These are phyloP conservation scores for Trichoderma oligosporum DNA, from an alignment of 2,329 filamentous ascomycete genomes.

Conservation along the genomic window DNA sequence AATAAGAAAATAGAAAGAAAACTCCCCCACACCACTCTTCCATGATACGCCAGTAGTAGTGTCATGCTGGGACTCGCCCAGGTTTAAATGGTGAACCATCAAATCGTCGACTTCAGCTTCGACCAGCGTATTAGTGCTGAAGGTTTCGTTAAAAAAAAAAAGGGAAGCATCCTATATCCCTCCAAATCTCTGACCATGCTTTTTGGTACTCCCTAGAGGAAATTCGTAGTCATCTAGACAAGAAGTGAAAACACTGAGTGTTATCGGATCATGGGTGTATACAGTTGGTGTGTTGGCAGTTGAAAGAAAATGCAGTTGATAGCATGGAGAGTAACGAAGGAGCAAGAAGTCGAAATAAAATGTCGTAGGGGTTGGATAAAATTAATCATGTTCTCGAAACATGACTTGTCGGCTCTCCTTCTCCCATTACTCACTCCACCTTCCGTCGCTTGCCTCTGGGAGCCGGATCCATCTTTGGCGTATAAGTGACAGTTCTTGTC, in stretches of 20 bases:
- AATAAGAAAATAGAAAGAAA: slow-evolving; percentile 15
- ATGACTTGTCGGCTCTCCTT: not conserved
- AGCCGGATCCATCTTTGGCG: slow-evolving; percentile 78
- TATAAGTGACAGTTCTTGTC: slow-evolving; percentile 91
- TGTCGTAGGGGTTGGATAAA: slow-evolving; percentile 18
- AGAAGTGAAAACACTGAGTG: slow-evolving; percentile 18
- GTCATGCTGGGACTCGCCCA: slow-evolving; percentile 17
- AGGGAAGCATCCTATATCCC: not conserved
- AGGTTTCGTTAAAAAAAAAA: slow-evolving; percentile 17
- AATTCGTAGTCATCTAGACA: slow-evolving; percentile 13
- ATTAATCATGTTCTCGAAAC: not conserved
- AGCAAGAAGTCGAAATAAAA: not conserved
- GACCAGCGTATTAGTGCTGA: slow-evolving; percentile 22
- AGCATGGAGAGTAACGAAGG: not conserved
- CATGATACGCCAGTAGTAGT: slow-evolving; percentile 19
- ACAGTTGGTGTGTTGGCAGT: slow-evolving; percentile 15
- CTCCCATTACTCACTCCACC: slow-evolving; percentile 47
- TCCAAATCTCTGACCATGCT: slow-evolving; percentile 14
- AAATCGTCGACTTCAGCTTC: slow-evolving; percentile 21
- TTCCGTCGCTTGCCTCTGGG: slow-evolving; percentile 92
- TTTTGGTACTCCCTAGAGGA: slow-evolving; percentile 14
- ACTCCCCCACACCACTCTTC: slow-evolving; percentile 16
- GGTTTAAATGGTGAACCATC: slow-evolving; percentile 18
- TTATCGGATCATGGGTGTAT: slow-evolving; percentile 19
- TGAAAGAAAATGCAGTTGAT: not conserved